phyloP scores from a whole-genome alignment of 352 stramenopile species.

The Phytopythium ostracodes region DNA sequence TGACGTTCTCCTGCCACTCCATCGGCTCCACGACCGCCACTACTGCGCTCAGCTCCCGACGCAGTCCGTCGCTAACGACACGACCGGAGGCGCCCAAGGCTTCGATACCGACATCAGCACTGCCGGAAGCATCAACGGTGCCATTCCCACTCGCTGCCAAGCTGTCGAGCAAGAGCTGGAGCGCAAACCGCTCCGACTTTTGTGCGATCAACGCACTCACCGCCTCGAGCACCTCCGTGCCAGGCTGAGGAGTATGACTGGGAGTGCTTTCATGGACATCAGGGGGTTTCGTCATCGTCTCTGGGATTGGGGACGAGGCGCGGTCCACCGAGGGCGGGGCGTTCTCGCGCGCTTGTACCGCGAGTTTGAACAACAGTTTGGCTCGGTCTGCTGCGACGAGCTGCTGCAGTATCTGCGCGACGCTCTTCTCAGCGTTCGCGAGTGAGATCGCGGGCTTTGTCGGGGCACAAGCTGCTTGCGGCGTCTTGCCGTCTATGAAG shows the following conservation, averaged over 20 bases:
- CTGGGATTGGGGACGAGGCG: conserved; percentile 32
- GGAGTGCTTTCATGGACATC: conserved; percentile 7
- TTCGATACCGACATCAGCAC: not conserved
- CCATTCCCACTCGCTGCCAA: conserved; percentile 8
- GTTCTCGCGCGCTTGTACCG: conserved; percentile 5
- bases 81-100: not conserved
- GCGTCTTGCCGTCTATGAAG: conserved; percentile 41
- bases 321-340: conserved; percentile 15
- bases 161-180: conserved; percentile 28
- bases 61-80: conserved; percentile 17
- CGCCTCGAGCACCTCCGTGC: conserved; percentile 22
- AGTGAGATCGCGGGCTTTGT: conserved; percentile 11
- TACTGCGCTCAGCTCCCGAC: conserved; percentile 51
- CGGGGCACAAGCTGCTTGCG: not conserved
- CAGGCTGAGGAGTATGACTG: not conserved
- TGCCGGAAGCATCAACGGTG: too few relatives aligned
- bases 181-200: conserved; percentile 33
- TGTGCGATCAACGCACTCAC: conserved; percentile 33
- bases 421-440: conserved; percentile 19
- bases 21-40: conserved; percentile 54
- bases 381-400: conserved; percentile 18
- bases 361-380: conserved; percentile 24
- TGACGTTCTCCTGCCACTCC: conserved; percentile 59
- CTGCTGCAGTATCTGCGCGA: conserved; percentile 26
- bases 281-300: conserved; percentile 3